A percentile compares a stretch with the other conserved stretches of the same genome.
phyloP scores from a whole-genome alignment of 495 filamentous ascomycete species.

The Penicillium pulvis region DNA sequence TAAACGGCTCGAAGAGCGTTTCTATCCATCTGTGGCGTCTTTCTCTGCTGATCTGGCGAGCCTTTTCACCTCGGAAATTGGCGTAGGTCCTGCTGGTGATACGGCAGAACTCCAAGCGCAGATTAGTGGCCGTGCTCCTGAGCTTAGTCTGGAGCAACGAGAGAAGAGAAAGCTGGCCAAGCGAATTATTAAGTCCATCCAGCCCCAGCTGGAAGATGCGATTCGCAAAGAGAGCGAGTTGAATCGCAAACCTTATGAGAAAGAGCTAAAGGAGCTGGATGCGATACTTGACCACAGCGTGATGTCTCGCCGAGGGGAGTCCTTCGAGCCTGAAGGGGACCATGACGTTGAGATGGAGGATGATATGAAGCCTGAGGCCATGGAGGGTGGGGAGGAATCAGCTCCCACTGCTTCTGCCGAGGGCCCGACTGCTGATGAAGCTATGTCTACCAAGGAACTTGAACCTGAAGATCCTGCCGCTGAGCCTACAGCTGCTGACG shows the following conservation, averaged over 20 bases:
- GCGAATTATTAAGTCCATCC: slow-evolving; percentile 78
- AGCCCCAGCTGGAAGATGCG: slow-evolving; percentile 75
- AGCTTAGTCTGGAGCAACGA: slow-evolving; percentile 64
- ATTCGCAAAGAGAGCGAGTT: slow-evolving; percentile 79
- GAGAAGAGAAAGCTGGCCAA: slow-evolving; percentile 73
- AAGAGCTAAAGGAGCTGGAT: slow-evolving; percentile 71
- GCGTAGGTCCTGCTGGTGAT: slow-evolving; percentile 53
- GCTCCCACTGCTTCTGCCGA: slow-evolving; percentile 2
- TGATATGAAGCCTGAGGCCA: slow-evolving; percentile 14
- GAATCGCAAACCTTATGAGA: slow-evolving; percentile 65
- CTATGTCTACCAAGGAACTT: neutral
- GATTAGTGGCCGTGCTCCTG: slow-evolving; percentile 53
- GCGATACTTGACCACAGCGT: slow-evolving; percentile 64
- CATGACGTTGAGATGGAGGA: slow-evolving; percentile 22
- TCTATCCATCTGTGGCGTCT: slow-evolving; percentile 71
- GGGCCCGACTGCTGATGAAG: slow-evolving; percentile 6
- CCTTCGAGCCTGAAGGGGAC: slow-evolving; percentile 31
- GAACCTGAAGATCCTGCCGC: slow-evolving; percentile 12
- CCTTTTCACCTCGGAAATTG: slow-evolving; percentile 69
- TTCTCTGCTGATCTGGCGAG: slow-evolving; percentile 73
- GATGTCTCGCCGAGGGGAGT: slow-evolving; percentile 46
- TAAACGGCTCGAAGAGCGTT: slow-evolving; percentile 65
- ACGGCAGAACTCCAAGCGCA: slow-evolving; percentile 55
- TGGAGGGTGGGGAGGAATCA: slow-evolving; percentile 26
- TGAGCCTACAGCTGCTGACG: slow-evolving; percentile 18